phyloP scores from a whole-genome alignment of 148 eudicot species.

The Silene uniflora region DNA sequence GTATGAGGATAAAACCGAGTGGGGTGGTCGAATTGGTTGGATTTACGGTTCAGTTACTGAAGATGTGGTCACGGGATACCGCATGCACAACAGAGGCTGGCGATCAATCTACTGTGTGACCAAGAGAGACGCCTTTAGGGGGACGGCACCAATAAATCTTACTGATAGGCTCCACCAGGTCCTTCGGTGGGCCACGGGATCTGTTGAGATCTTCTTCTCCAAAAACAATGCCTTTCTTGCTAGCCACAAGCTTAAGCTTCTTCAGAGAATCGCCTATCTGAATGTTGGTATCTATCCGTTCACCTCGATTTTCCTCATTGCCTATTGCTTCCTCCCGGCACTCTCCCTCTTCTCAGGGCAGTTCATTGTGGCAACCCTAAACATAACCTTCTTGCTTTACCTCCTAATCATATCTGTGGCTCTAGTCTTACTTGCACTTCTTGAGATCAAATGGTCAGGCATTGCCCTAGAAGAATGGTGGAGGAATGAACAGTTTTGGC shows the following conservation, averaged over 20 bases:
- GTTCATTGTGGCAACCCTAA: constrained; percentile 74
- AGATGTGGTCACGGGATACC: constrained; percentile 86
- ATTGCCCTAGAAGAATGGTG: constrained; percentile 88
- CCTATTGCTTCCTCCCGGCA: constrained; percentile 93
- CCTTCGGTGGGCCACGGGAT: constrained; percentile 96
- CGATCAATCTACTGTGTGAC: constrained; percentile 85
- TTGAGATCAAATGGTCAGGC: constrained; percentile 95
- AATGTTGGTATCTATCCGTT: constrained; percentile 94
- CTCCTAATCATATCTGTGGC: constrained; percentile 70
- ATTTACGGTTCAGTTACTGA: constrained; percentile 96
- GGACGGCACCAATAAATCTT: constrained; percentile 89
- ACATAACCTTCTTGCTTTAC: constrained; percentile 67
- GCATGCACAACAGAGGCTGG: constrained; percentile 98
- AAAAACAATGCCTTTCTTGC: constrained; percentile 83
- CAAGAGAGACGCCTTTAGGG: constrained; percentile 85
- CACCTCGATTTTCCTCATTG: constrained; percentile 84
- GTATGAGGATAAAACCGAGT: constrained; percentile 94
- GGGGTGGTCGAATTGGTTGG: constrained; percentile 94
- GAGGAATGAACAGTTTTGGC: constrained; percentile 96
- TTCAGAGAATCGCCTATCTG: constrained; percentile 80
- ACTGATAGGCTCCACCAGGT: constrained; percentile 96
- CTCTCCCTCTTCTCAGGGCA: constrained; percentile 86
- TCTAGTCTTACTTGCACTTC: constrained; percentile 64
- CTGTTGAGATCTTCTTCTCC: constrained; percentile 94
- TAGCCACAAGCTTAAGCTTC: constrained; percentile 60